Base-by-base conservation (phyloP, 306 rosid genomes). In the Citrullus colocynthis region DNA sequence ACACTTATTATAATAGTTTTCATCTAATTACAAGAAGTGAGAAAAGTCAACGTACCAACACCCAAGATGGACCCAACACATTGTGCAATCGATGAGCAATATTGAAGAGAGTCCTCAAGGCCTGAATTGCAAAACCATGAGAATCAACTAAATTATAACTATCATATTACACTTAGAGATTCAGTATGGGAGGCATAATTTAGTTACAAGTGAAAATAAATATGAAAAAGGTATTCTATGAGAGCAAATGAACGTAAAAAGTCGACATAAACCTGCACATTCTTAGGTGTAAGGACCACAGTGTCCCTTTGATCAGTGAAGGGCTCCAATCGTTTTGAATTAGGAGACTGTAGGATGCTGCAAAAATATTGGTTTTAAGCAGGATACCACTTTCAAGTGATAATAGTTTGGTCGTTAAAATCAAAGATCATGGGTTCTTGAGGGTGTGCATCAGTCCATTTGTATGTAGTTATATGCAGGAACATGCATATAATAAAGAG, bases 11-110 rank as follows among this genome's bases (percentile, higher is more conserved):
- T 59, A 41, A 39, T n/a, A 59, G 21, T 28, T 44, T 41, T 82
- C 42, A 37, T 51, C 72, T 21, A 62, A 69, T 80, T 24, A 71
- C 76, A 20, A 12, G 77, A 80, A 24, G 36, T 34, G 65, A 80
- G 36, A 81, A 52, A 78, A 78, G 64, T 45, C 37, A 36, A 87
- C 97, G 13, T 90, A 94, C 98, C 97, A 94, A 82, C 75, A 94
- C 97, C 98, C 98, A 94, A 16, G 98, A 94, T 73, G 95, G 97
- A 18, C 98, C 98, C 92, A 94, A 80, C 83, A 94, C 95, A 86
- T 94, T 94, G 82, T 90, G 96, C 81, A 94, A 81, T 57, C 98
- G 93, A 75, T 94, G 98, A 78, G 98, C 96, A 81, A 92, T 89
- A 87, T 94, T 94, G 93, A 94, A 94, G 66, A 94, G 94, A 74